Evolutionary conservation across 2,329 filamentous ascomycete genomes (phyloP), one percentile per base, ranked within the genome.

Genomic region (Pezicula neosporulosa): DNA sequence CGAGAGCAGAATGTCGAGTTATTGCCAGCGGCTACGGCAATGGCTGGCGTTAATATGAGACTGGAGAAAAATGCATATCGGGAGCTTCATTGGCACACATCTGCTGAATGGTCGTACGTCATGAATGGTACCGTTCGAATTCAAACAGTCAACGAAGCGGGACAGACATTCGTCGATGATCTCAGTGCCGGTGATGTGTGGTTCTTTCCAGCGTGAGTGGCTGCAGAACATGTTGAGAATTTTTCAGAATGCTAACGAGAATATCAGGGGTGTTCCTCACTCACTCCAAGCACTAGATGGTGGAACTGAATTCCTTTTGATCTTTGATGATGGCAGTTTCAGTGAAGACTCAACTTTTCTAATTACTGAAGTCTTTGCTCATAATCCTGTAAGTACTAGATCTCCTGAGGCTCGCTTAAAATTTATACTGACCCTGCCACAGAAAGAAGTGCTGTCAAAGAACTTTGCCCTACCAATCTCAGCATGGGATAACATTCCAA

Each of bases 31-130:
- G 86, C 82, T 59, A 76, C 81, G n/a, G 85, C 90, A 64, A 77
- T 91, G 42, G 87, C 87, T 2, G 83, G 84, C 37, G 87, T 90
- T 50, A 89, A 90, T 66, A 91, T 91, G 87, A 80, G 87, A 12
- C 80, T 91, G 3, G 86, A 85, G 36, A 72, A 81, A 56, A 86
- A 86, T 35, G 87, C 85, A 30, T 89, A 89, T 60, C 84, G 87
- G 24, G 87, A 91, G 66, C 75, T 91, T 8, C 87, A 91, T 64
- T 91, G 87, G 87, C 87, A 91, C 73, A 89, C 87, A 60, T 85
- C 89, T 65, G 86, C 85, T 36, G 87, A 91, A 63, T 90, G 87
- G 87, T 85, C 85, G 0, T 90, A 87, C 56, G 83, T 90, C 3
- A 77, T 90, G 0, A 81, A 86, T 51, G 87, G 87, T 47, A 76